A percentile compares a stretch with the other conserved stretches of the same genome.
phyloP scores from a whole-genome alignment of 768 basidiomycete genomes.

The Suillus weaverae region DNA sequence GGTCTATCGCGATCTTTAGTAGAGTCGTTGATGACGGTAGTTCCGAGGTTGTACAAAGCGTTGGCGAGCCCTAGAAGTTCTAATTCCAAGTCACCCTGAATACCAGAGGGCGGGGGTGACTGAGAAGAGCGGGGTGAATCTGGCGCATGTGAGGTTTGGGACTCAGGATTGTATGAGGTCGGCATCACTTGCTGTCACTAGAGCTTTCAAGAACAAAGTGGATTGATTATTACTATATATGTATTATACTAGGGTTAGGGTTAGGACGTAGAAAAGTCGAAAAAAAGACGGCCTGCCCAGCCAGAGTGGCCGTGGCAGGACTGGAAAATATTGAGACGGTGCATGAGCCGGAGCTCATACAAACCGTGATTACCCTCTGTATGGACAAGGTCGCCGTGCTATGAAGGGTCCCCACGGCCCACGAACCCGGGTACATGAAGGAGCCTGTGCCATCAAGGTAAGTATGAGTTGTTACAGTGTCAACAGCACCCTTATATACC shows the following conservation, averaged over 20 bases:
- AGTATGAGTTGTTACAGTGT: conserved; percentile 41
- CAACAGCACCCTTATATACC: conserved; percentile 30
- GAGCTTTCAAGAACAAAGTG: neutral
- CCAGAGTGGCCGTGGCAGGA: conserved; percentile 43
- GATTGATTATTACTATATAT: conserved; percentile 4
- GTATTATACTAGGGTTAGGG: conserved; percentile 31
- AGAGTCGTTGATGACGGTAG: conserved; percentile 80
- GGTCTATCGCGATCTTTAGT: conserved; percentile 77
- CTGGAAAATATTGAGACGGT: conserved; percentile 49
- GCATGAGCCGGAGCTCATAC: conserved; percentile 46
- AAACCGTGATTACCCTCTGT: conserved; percentile 39
- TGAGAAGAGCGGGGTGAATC: conserved; percentile 70
- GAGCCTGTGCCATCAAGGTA: conserved; percentile 57
- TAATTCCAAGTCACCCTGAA: conserved; percentile 73
- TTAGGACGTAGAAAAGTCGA: conserved; percentile 18
- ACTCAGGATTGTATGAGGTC: conserved; percentile 9
- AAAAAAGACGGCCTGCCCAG: conserved; percentile 32
- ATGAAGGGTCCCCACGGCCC: conserved; percentile 45
- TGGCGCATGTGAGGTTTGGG: conserved; percentile 21
- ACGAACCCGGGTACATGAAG: conserved; percentile 51
- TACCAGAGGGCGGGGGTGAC: conserved; percentile 66
- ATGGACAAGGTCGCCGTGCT: conserved; percentile 22
- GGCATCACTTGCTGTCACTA: neutral
- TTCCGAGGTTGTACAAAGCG: conserved; percentile 77
- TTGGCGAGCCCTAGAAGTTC: conserved; percentile 77